Base-by-base conservation (phyloP, 1,139 yeast genomes). In the Sugiyamaella grinbergsii region DNA sequence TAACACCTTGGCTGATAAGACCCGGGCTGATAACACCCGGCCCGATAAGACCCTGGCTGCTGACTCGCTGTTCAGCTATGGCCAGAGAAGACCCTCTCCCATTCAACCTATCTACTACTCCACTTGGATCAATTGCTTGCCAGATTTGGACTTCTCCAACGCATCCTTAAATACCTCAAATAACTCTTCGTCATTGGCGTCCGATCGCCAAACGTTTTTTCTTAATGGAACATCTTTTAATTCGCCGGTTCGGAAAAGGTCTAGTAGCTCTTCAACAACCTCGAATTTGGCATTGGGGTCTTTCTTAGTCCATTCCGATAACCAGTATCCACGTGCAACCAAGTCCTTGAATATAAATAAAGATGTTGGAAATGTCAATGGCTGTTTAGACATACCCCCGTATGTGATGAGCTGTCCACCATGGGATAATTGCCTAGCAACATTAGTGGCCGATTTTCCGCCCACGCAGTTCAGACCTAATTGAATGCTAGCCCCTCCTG, bases 361-460 rank as follows among this genome's bases (percentile, higher is more conserved):
- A 1, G 96, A 81, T 0, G 97, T 89, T 38, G 98, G 97, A 53
- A 93, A 71, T 15, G 81, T 79, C 22, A 94, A 94, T 2, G 98
- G 98, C 71, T 89, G 93, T 75, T 83, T 83, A 4, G 98, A 88
- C 98, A 93, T 93, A 45, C 96, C 98, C 24, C 99, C 99, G 66
- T 93, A 93, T 0, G 98, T 90, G 62, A 87, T 81, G 76, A 93
- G 75, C 57, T 85, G 76, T 1, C 82, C 82, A 26, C 90, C 88
- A 55, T 80, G 77, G 47, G 79, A 81, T 56, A 93, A 76, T 65
- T 90, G 90, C 58, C 96, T 78, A 6, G 96, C 93, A 59, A 93
- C 75, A 39, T 84, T 83, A 1, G 95, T 77, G 37, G 90, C 79
- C 34, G 89, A 83, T 58, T 85, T 79, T 26, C 98, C 98, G 47